Evolutionary conservation across 495 filamentous ascomycete genomes (phyloP), one percentile per base, ranked within the genome.

Genomic region (Letharia columbiana): DNA sequence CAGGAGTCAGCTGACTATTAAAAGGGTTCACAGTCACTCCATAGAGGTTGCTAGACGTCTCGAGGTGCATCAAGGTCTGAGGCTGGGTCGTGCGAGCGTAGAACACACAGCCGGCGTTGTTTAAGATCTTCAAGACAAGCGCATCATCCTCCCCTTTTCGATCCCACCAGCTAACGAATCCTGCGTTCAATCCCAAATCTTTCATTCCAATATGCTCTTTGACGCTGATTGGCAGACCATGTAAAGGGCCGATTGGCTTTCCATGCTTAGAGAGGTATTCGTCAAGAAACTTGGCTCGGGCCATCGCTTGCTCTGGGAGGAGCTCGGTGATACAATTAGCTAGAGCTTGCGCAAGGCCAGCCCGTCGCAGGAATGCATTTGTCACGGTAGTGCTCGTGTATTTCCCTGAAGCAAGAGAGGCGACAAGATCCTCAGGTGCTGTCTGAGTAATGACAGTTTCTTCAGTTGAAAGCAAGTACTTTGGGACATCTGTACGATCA

Each of bases 11-110:
- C 17, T 68, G 66, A 37, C 69, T 74, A 64, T 85, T 82, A 62
- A 69, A 64, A 0, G 85, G 84, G 67, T 87, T 87, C 9, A 82
- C 66, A 0, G 80, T 82, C 4, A 77, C 69, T 37, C 85, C 84
- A 61, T 82, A 79, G 23, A 87, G 63, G 66, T 86, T 84, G 73
- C 80, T 86, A 4, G 78, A 76, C 0, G 80, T 82, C 70, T 85
- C 82, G 5, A 75, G 73, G 20, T 78, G 74, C 78, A 87, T 81
- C 61, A 85, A 73, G 2, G 78, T 78, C 67, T 87, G 83, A 6
- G 85, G 85, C 42, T 84, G 68, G 58, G 81, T 84, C 0, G 84
- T 86, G 63, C 82, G 82, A 57, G 72, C 76, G 72, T 81, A 81
- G 33, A 86, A 74, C 0, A 87, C 79, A 31, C 81, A 80, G 12